A percentile compares a stretch with the other conserved stretches of the same genome.
These are phyloP conservation scores for Arthrobotrys pseudoclavata DNA, from an alignment of 2,329 filamentous ascomycete species.

Conservation along the genomic window DNA sequence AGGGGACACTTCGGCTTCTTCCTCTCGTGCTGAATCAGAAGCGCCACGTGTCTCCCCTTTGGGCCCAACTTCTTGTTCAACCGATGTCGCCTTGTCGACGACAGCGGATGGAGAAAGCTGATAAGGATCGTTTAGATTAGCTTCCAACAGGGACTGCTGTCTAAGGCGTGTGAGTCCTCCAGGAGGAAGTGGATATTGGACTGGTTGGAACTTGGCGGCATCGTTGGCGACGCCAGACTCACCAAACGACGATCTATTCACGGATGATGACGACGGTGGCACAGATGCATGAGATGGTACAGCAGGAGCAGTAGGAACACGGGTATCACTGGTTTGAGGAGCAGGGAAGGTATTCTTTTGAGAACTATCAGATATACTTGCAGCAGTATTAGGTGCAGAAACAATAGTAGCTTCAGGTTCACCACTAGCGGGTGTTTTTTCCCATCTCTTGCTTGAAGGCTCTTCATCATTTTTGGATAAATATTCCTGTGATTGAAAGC, in stretches of 20 bases:
- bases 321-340: conserved; percentile 58
- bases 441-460: conserved; percentile 40
- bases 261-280: conserved; percentile 43
- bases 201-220: conserved; percentile 32
- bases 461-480: conserved; percentile 27
- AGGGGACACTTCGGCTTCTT: conserved; percentile 42
- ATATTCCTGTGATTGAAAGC: conserved; percentile 48
- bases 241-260: conserved; percentile 58
- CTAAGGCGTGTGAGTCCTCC: conserved; percentile 54
- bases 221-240: conserved; percentile 51
- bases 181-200: conserved; percentile 52
- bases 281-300: conserved; percentile 59
- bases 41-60: conserved; percentile 32
- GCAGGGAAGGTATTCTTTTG: conserved; percentile 59
- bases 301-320: conserved; percentile 48
- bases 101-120: conserved; percentile 40
- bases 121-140: conserved; percentile 48
- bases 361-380: conserved; percentile 60
- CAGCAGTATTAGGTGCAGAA: conserved; percentile 59
- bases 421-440: conserved; percentile 37
- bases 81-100: conserved; percentile 7
- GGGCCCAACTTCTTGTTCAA: conserved; percentile 34
- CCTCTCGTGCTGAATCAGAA: conserved; percentile 37
- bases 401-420: conserved; percentile 58
- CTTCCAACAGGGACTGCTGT: conserved; percentile 53